A percentile compares a stretch with the other conserved stretches of the same genome.
Evolutionary conservation across 2,329 filamentous ascomycete genomes (phyloP).

Genomic region (Fusarium sp.): DNA sequence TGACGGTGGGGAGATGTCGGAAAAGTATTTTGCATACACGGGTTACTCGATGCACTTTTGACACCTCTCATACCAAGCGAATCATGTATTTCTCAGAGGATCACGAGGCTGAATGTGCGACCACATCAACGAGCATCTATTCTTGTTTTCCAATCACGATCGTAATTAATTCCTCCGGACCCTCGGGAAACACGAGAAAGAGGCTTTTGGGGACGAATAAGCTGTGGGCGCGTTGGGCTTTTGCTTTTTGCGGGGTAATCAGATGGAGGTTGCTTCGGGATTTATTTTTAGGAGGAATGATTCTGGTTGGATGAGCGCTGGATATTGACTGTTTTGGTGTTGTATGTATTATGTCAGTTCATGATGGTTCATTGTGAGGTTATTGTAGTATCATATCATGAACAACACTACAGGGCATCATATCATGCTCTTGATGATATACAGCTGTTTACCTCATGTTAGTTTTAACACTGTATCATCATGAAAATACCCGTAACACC

Average conservation of each 20-base stretch:
- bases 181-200: constrained; percentile 19
- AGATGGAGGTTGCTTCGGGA: background rate
- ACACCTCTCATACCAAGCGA: background rate
- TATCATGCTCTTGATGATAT: background rate
- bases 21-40: background rate
- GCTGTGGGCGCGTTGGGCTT: background rate
- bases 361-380: background rate
- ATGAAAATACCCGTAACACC: background rate
- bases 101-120: background rate
- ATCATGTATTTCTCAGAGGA: background rate
- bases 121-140: background rate
- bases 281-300: constrained; percentile 23
- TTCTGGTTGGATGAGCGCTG: background rate
- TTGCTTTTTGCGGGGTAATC: constrained; percentile 23
- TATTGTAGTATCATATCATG: background rate
- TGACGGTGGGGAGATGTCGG: constrained; percentile 1
- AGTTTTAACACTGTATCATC: background rate
- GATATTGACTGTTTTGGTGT: background rate
- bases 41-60: background rate
- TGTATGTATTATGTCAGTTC: background rate
- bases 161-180: background rate
- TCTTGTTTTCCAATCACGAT: background rate
- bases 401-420: background rate
- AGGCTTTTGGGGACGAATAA: constrained; percentile 22
- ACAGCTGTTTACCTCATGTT: background rate